phyloP scores from a whole-genome alignment of 257 asterid genomes.

The Solanum chiquidenum region DNA sequence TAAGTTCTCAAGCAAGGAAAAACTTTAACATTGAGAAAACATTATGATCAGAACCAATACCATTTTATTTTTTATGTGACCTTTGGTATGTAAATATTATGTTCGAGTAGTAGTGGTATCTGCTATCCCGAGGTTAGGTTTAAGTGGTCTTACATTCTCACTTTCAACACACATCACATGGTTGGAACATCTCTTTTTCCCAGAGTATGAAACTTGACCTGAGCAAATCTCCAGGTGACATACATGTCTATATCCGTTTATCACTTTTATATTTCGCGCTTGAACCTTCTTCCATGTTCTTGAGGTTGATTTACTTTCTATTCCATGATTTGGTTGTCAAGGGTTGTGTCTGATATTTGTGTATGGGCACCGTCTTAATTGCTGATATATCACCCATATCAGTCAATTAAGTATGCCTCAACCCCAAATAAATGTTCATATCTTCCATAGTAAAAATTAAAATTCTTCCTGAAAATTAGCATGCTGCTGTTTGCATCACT shows the following conservation, averaged over 20 bases:
- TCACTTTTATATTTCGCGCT: neutral
- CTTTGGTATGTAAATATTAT: neutral
- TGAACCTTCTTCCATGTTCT: neutral
- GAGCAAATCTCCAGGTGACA: neutral
- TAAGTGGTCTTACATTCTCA: neutral
- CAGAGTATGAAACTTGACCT: neutral
- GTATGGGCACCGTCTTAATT: neutral
- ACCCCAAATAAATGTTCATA: neutral
- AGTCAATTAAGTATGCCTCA: neutral
- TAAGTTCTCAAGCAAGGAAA: neutral
- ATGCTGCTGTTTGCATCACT: constrained; percentile 6
- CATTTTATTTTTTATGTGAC: neutral
- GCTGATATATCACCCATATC: neutral
- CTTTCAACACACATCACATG: neutral
- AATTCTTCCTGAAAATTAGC: neutral
- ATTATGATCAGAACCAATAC: neutral
- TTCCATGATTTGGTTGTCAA: neutral
- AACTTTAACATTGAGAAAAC: neutral
- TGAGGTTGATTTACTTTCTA: neutral
- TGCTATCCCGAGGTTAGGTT: neutral
- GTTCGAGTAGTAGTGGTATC: neutral
- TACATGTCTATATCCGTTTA: neutral
- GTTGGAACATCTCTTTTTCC: neutral
- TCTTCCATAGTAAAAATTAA: neutral
- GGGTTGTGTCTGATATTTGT: neutral